phyloP scores from a whole-genome alignment of 1,284 basidiomycete species.

The Ceratobasidium sp. region DNA sequence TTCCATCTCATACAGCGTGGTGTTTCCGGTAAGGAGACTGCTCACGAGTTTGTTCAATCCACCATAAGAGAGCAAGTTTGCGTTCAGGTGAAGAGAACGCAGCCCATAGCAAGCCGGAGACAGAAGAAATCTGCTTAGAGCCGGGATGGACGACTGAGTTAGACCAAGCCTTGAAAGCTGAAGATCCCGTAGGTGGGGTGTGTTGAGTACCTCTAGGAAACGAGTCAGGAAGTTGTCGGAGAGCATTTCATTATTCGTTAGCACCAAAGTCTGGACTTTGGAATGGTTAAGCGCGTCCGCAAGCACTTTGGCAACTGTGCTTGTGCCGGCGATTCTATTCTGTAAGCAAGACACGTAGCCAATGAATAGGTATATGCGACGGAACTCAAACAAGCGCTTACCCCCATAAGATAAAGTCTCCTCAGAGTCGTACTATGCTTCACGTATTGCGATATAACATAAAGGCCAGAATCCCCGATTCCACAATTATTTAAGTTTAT shows the following conservation, averaged over 20 bases:
- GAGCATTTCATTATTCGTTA: slow-evolving; percentile 62
- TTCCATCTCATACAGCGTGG: slow-evolving; percentile 38
- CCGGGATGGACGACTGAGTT: slow-evolving; percentile 62
- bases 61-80: slow-evolving; percentile 62
- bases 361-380: slow-evolving; percentile 6
- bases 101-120: slow-evolving; percentile 66
- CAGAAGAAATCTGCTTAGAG: slow-evolving; percentile 66
- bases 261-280: slow-evolving; percentile 61
- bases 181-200: slow-evolving; percentile 66
- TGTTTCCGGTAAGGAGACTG: slow-evolving; percentile 16
- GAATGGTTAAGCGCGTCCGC: slow-evolving; percentile 66
- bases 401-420: slow-evolving; percentile 69
- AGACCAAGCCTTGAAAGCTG: slow-evolving; percentile 69
- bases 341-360: slow-evolving; percentile 54
- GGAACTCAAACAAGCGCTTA: slow-evolving; percentile 58
- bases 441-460: slow-evolving; percentile 65
- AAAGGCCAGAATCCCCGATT: slow-evolving; percentile 69
- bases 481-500: slow-evolving; percentile 69
- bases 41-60: slow-evolving; percentile 28
- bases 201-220: slow-evolving; percentile 65
- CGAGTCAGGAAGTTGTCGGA: slow-evolving; percentile 66
- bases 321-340: slow-evolving; percentile 64
- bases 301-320: slow-evolving; percentile 58
- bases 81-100: slow-evolving; percentile 67
- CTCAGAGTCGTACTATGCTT: slow-evolving; percentile 63